A percentile compares a stretch with the other conserved stretches of the same genome.
Evolutionary conservation across 768 basidiomycete species (phyloP).

Genomic region (Amyloporia xantha): DNA sequence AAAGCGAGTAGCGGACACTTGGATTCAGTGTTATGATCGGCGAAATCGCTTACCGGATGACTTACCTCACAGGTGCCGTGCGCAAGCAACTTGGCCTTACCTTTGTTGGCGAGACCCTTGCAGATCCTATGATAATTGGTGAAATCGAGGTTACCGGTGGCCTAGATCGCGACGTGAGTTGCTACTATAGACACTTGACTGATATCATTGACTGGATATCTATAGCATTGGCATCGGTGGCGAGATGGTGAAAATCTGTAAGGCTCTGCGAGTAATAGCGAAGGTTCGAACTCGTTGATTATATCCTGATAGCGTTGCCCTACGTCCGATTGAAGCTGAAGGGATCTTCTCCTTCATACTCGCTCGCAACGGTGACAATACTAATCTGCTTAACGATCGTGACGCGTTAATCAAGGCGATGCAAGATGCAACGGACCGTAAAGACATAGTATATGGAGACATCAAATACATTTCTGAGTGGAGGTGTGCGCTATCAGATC

Average conservation of each 20-base stretch:
- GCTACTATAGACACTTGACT: background rate
- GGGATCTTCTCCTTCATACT: background rate
- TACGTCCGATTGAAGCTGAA: background rate
- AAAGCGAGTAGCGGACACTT: too few relatives aligned
- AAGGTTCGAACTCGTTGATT: background rate
- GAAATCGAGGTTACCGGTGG: background rate
- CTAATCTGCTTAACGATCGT: background rate
- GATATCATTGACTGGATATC: background rate
- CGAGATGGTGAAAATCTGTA: background rate
- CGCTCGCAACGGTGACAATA: background rate
- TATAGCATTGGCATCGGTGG: background rate
- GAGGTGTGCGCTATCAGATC: too few relatives aligned
- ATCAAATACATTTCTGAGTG: too few relatives aligned
- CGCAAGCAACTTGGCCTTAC: constrained; percentile 35
- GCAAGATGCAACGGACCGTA: background rate
- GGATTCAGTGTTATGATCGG: constrained; percentile 34
- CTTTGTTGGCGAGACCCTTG: constrained; percentile 34
- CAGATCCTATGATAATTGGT: background rate
- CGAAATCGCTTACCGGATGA: too few relatives aligned
- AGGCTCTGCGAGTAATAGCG: background rate
- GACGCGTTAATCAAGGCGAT: background rate
- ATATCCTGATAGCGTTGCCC: background rate
- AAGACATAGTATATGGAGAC: background rate
- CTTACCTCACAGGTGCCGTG: constrained; percentile 22
- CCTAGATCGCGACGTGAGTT: background rate